Conservation (phyloP, 2,329 filamentous ascomycete genomes). For the Cercospora brassicicola region DNA sequence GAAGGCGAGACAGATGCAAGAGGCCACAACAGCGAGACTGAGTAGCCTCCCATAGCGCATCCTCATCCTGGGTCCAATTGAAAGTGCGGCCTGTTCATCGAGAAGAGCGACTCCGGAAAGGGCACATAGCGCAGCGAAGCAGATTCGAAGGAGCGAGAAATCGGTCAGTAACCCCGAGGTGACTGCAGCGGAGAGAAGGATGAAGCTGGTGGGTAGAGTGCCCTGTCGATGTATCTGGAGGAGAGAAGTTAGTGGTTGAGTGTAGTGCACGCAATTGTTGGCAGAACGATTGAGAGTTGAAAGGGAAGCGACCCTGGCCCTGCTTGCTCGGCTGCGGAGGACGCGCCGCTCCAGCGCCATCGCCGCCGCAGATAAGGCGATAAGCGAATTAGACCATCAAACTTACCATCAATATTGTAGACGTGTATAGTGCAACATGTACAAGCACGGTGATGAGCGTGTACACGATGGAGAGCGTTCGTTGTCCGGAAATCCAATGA, state of each 20-base stretch:
- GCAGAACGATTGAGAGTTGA: neutral
- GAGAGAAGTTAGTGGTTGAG: neutral
- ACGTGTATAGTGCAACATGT: constrained; percentile 28
- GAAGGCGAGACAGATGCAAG: constrained; percentile 40
- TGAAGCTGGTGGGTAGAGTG: constrained; percentile 31
- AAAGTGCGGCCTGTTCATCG: constrained; percentile 33
- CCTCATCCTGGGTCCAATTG: constrained; percentile 34
- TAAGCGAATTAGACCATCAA: neutral
- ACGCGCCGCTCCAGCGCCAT: neutral
- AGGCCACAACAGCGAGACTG: constrained; percentile 40
- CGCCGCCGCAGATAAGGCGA: neutral
- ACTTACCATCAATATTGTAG: constrained; percentile 37
- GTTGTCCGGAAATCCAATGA: constrained; percentile 28
- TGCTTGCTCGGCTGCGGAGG: constrained; percentile 7
- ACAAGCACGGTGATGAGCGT: constrained; percentile 28
- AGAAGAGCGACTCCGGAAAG: constrained; percentile 33
- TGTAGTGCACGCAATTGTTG: constrained; percentile 5
- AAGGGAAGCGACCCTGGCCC: constrained; percentile 8
- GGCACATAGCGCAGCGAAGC: constrained; percentile 37
- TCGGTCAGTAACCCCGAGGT: constrained; percentile 32
- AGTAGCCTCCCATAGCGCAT: constrained; percentile 44
- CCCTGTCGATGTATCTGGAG: constrained; percentile 32
- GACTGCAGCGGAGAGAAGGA: constrained; percentile 34
- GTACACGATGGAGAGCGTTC: constrained; percentile 25
- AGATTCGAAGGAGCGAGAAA: constrained; percentile 35